phyloP scores from a whole-genome alignment of 2,329 filamentous ascomycete species.

The Aspergillus fructus region DNA sequence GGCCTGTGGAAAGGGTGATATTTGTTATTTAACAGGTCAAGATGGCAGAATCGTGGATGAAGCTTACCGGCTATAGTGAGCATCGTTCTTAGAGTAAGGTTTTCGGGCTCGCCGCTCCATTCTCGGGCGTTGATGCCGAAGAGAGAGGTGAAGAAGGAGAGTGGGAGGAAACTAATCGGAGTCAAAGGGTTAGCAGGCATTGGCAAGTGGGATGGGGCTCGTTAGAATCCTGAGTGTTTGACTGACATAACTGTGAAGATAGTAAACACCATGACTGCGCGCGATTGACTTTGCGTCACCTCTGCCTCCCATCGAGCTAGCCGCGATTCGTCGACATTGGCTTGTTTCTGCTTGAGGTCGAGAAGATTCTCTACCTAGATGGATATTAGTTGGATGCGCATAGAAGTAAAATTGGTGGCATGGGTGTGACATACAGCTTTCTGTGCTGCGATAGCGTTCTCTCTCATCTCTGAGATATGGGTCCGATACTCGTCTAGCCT shows the following conservation, averaged over 20 bases:
- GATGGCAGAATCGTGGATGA: neutral
- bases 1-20: constrained; percentile 11
- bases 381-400: constrained; percentile 2
- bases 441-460: constrained; percentile 57
- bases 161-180: constrained; percentile 51
- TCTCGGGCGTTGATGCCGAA: constrained; percentile 66
- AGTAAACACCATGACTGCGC: constrained; percentile 57
- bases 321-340: constrained; percentile 65
- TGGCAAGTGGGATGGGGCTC: neutral
- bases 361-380: constrained; percentile 61
- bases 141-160: constrained; percentile 65
- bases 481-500: constrained; percentile 57
- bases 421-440: constrained; percentile 48
- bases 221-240: too few species aligned
- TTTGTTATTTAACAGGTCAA: neutral
- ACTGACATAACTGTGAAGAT: constrained; percentile 63
- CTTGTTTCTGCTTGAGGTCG: constrained; percentile 66
- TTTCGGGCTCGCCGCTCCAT: constrained; percentile 52
- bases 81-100: constrained; percentile 34
- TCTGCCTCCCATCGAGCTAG: constrained; percentile 63
- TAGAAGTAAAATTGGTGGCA: neutral
- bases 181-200: too few species aligned
- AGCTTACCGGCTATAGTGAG: constrained; percentile 29
- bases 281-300: constrained; percentile 61
- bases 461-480: constrained; percentile 57